Evolutionary conservation across 768 basidiomycete genomes (phyloP).

Genomic region (Myochromella boudieri): DNA sequence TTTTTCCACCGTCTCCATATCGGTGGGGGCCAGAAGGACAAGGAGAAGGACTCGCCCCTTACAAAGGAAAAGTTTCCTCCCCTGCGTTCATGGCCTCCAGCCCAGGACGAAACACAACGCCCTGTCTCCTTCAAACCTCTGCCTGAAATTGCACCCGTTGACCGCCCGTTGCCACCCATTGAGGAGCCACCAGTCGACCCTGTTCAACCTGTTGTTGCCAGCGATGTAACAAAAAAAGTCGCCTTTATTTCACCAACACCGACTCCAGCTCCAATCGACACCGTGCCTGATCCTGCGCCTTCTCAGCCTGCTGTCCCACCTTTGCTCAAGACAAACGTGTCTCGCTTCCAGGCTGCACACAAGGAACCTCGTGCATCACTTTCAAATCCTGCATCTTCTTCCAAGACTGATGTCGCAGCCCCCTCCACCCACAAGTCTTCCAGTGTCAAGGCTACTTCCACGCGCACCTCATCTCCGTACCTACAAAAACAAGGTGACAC

Average conservation of each 20-base stretch:
- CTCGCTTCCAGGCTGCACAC: slow-evolving; percentile 75
- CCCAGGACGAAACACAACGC: slow-evolving; percentile 29
- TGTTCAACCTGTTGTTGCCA: slow-evolving; percentile 24
- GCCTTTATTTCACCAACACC: slow-evolving; percentile 84
- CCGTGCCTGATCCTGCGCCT: slow-evolving; percentile 24
- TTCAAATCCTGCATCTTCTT: slow-evolving; percentile 60
- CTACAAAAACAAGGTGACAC: slow-evolving; percentile 47
- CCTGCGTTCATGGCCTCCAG: slow-evolving; percentile 70
- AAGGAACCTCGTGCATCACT: slow-evolving; percentile 68
- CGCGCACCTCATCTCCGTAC: slow-evolving; percentile 64
- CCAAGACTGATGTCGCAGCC: slow-evolving; percentile 59
- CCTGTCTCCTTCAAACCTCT: slow-evolving; percentile 65
- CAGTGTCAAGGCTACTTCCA: slow-evolving; percentile 52
- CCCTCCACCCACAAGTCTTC: slow-evolving; percentile 39
- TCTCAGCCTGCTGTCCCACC: slow-evolving; percentile 26
- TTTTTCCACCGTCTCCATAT: slow-evolving; percentile 77
- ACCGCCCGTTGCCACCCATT: slow-evolving; percentile 29
- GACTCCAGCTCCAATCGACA: slow-evolving; percentile 58
- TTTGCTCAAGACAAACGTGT: slow-evolving; percentile 64
- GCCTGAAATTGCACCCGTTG: slow-evolving; percentile 55
- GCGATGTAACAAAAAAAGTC: slow-evolving; percentile 78
- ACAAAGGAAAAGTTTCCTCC: slow-evolving; percentile 70
- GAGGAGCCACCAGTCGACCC: slow-evolving; percentile 26
- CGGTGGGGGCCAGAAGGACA: slow-evolving; percentile 63
- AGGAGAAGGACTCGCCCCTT: slow-evolving; percentile 45